Percentiles rank a stretch among this genome's conserved stretches.
Evolutionary conservation across 139 green algal species (phyloP).

Genomic region (Mychonastes homosphaera): DNA sequence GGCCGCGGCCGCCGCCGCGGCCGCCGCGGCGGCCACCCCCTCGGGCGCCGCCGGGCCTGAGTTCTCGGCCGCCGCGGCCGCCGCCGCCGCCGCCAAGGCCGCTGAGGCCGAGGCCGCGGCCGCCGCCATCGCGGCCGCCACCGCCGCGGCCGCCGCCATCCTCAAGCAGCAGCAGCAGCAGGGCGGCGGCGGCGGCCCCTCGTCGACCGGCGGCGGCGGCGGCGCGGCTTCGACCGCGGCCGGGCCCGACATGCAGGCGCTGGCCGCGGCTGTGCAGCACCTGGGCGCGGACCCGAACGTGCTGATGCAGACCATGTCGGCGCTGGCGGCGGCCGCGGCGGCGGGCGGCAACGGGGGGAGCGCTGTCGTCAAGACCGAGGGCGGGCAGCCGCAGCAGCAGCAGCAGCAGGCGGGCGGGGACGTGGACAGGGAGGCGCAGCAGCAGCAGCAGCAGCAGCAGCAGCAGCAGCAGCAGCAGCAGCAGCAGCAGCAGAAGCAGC

Average conservation of each 20-base stretch:
- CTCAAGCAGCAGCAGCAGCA: neutral
- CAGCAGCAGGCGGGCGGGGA: neutral
- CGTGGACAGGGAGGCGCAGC: neutral
- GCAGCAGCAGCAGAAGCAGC: neutral
- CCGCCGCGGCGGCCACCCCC: neutral
- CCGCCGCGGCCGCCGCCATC: neutral
- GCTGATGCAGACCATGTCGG: too few species aligned
- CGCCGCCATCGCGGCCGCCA: neutral
- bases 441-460: constrained; percentile 2
- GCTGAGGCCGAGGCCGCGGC: neutral
- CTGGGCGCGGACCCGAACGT: neutral
- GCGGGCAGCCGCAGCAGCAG: neutral
- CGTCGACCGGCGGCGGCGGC: too few species aligned
- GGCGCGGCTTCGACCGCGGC: too few species aligned
- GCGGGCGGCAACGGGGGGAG: neutral
- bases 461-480: constrained; percentile 4
- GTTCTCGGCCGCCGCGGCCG: neutral
- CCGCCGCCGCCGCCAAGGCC: neutral
- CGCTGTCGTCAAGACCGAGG: neutral
- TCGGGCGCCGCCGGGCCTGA: neutral
- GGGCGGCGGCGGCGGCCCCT: too few species aligned
- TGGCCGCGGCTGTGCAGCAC: neutral
- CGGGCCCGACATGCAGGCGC: neutral
- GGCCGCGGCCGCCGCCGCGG: neutral
- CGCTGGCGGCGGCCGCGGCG: neutral